Percentiles rank a stretch among this genome's conserved stretches.
phyloP scores from a whole-genome alignment of 2,329 filamentous ascomycete genomes.

The Colletotrichum sp. region DNA sequence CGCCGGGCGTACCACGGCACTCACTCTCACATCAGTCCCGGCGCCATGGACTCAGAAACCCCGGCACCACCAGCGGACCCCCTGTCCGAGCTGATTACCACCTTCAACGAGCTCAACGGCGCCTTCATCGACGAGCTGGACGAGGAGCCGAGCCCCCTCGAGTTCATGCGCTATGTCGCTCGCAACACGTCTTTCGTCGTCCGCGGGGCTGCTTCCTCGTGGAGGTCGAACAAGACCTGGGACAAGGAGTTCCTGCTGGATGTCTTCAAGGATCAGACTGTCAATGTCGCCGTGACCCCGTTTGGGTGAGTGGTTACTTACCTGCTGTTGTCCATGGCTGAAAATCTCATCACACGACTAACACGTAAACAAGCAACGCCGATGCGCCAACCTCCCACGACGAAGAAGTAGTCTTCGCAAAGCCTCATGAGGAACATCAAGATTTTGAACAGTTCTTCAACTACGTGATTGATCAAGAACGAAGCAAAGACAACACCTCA shows the following conservation, averaged over 20 bases:
- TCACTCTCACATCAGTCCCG: background rate
- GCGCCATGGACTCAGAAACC: background rate
- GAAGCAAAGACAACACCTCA: constrained; percentile 23
- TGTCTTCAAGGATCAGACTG: constrained; percentile 57
- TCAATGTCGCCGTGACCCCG: constrained; percentile 83
- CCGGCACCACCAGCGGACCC: constrained; percentile 34
- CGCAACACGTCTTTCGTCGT: constrained; percentile 78
- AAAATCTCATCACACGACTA: background rate
- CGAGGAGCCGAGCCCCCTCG: constrained; percentile 72
- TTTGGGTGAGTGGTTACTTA: constrained; percentile 55
- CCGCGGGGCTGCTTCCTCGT: constrained; percentile 63
- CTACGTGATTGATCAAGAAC: constrained; percentile 52
- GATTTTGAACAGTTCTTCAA: constrained; percentile 66
- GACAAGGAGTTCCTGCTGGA: constrained; percentile 61
- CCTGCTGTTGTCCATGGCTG: background rate
- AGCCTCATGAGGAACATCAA: constrained; percentile 72
- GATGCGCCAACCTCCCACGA: constrained; percentile 54
- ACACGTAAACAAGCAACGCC: constrained; percentile 40
- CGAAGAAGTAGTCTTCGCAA: constrained; percentile 62
- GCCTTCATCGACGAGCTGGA: constrained; percentile 63
- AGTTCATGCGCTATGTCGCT: constrained; percentile 80
- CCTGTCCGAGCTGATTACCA: constrained; percentile 62
- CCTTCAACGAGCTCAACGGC: constrained; percentile 77
- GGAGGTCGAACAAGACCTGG: constrained; percentile 70
- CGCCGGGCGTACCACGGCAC: background rate